Percentiles rank a stretch among this genome's conserved stretches.
Conservation (phyloP, 1,284 basidiomycete genomes). For the Abortiporus biennis region DNA sequence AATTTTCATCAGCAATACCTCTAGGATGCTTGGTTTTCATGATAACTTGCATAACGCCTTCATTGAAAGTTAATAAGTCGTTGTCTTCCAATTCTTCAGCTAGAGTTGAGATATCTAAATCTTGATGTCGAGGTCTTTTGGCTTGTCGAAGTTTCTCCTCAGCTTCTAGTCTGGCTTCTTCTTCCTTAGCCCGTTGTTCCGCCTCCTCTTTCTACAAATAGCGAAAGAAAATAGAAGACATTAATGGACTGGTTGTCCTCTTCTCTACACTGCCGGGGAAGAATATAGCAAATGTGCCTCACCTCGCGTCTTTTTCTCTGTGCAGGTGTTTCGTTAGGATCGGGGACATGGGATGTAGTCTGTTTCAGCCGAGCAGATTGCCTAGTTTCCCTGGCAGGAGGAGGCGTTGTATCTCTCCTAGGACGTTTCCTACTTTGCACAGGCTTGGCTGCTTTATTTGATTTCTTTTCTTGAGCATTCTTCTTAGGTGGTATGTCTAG, state of each 20-base stretch:
- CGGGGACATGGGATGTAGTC: slow-evolving; percentile 27
- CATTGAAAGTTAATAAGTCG: slow-evolving; percentile 36
- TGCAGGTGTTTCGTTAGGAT: slow-evolving; percentile 58
- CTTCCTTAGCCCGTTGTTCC: slow-evolving; percentile 41
- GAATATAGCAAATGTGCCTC: slow-evolving; percentile 13
- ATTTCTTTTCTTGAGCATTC: slow-evolving; percentile 12
- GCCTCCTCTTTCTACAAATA: slow-evolving; percentile 38
- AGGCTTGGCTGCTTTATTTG: slow-evolving; percentile 53
- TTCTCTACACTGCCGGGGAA: slow-evolving; percentile 1
- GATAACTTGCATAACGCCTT: slow-evolving; percentile 35
- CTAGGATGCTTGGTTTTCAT: slow-evolving; percentile 30
- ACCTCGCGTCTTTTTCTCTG: slow-evolving; percentile 64
- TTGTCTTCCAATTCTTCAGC: slow-evolving; percentile 40
- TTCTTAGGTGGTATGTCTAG: too few relatives aligned
- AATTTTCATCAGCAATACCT: slow-evolving; percentile 39
- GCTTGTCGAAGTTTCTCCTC: slow-evolving; percentile 57
- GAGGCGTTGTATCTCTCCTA: slow-evolving; percentile 43
- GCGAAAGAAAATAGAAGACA: too few relatives aligned
- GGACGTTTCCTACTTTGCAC: slow-evolving; percentile 48
- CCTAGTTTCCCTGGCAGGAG: slow-evolving; percentile 33
- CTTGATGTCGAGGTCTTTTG: slow-evolving; percentile 60
- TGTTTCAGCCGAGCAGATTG: slow-evolving; percentile 57
- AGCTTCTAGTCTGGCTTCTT: slow-evolving; percentile 49
- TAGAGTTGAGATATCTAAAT: slow-evolving; percentile 53
- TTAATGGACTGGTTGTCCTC: slow-evolving; percentile 2